Evolutionary conservation across 768 basidiomycete species (phyloP), one percentile per base, ranked within the genome.

Genomic region (Floccularia luteovirens): DNA sequence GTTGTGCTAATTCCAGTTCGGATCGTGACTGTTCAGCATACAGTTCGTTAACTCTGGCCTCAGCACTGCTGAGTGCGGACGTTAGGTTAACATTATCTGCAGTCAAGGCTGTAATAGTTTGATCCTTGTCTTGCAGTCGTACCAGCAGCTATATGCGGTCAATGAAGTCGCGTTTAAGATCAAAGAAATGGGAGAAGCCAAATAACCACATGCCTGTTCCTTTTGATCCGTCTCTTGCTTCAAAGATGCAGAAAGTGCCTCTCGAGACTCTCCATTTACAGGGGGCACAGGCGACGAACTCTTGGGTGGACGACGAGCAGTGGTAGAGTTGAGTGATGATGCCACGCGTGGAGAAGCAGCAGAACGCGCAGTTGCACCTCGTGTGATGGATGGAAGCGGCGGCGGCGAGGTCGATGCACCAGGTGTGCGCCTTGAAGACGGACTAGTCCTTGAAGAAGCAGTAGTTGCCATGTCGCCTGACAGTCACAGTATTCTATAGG

Each of bases 211-310:
- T 52, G 81, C 88, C 67, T 82, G 76, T 57, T 90, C 88, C 60
- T 85, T 90, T 51, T 80, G 72, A 47, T 89, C 85, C 11, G 81
- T 84, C 58, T 90, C 88, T 36, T 77, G 71, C 58, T 79, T 84
- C 44, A 89, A 67, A 22, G 78, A 76, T 24, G 72, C 72, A 8
- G 74, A 63, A 24, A 87, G 66, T 20, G 68, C 59, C 39, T 84
- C 81, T 34, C 67, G 63, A 6, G 69, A 63, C 39, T 82, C 80
- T 39, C 63, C 64, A 49, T 64, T 61, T 23, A 53, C 45, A 19
- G 55, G 54, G 8, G 66, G 49, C 17, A 61, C 49, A 13, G 74
- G 58, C 6, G 73, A 51, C 22, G 64, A 54, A 56, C 74, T 80
- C 24, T 70, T 34, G 17, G 75, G 70, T 13, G 70, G 58, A 21